Percentiles rank a stretch among this genome's conserved stretches.
Conservation (phyloP, 371 early-diverging fungal genomes). For the Circinella umbellata region DNA sequence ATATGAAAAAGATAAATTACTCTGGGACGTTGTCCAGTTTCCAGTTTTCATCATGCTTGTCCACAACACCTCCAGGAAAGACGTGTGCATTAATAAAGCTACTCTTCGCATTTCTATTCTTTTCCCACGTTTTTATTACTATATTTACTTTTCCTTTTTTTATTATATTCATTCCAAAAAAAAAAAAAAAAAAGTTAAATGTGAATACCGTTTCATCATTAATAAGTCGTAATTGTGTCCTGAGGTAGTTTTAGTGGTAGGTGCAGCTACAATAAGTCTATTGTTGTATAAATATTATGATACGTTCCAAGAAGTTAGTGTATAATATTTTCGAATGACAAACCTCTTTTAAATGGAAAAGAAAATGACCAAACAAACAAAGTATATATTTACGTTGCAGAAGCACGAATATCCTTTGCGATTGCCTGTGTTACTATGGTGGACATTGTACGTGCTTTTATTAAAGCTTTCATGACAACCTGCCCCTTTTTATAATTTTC, state of each 20-base stretch:
- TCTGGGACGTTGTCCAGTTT: constrained; percentile 2
- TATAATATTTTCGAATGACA: no score
- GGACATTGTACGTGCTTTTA: constrained; percentile 1
- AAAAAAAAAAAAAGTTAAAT: background rate
- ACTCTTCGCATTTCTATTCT: constrained; percentile 52
- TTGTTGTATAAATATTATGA: background rate
- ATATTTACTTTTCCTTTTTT: background rate
- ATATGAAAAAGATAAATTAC: background rate
- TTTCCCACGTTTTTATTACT: no score
- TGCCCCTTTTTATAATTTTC: background rate
- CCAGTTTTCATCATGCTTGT: constrained; percentile 48
- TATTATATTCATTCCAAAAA: background rate
- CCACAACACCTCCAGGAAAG: constrained; percentile 69
- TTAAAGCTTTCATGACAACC: background rate
- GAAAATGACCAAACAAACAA: no score
- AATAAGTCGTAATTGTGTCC: constrained; percentile 57
- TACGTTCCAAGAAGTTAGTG: no score
- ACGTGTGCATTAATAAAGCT: constrained; percentile 64
- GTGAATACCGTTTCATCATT: constrained; percentile 60
- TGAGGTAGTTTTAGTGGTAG: constrained; percentile 45
- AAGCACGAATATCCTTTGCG: constrained; percentile 29
- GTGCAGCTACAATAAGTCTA: constrained; percentile 47
- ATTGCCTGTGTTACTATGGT: constrained; percentile 7
- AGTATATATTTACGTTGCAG: constrained; percentile 28
- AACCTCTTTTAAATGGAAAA: background rate